Conservation (phyloP, 306 rosid species). For the Luffa acutangula region DNA sequence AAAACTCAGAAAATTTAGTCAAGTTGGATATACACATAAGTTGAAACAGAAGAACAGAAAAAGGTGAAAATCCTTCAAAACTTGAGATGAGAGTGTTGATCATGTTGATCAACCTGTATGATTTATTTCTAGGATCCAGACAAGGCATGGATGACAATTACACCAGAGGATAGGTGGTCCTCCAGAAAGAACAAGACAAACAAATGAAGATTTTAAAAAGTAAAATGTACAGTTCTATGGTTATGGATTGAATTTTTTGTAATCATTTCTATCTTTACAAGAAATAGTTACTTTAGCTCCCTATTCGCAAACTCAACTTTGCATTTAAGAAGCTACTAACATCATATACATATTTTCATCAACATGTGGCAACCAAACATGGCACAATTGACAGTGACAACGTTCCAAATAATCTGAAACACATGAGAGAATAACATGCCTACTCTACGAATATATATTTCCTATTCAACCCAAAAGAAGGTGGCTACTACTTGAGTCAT, state of each 20-base stretch:
- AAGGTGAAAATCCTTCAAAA: background rate
- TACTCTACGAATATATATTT: background rate
- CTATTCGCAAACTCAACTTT: background rate
- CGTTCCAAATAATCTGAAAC: background rate
- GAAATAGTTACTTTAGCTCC: background rate
- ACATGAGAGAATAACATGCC: background rate
- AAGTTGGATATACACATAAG: background rate
- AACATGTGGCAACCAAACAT: background rate
- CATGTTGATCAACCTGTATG: background rate
- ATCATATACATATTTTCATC: background rate
- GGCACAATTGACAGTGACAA: background rate
- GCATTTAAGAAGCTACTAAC: background rate
- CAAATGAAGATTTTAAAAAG: background rate
- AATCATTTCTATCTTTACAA: background rate
- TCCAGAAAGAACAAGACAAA: background rate
- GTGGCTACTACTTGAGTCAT: background rate
- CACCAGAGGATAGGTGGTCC: background rate
- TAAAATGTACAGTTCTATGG: background rate
- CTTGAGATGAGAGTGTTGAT: background rate
- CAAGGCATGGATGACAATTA: background rate
- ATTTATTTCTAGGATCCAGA: background rate
- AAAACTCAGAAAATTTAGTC: background rate
- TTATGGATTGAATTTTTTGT: background rate
- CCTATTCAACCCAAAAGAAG: background rate
- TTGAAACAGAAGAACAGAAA: background rate